Base-by-base conservation (phyloP, 2,329 filamentous ascomycete genomes). In the Westerdykella ornata region DNA sequence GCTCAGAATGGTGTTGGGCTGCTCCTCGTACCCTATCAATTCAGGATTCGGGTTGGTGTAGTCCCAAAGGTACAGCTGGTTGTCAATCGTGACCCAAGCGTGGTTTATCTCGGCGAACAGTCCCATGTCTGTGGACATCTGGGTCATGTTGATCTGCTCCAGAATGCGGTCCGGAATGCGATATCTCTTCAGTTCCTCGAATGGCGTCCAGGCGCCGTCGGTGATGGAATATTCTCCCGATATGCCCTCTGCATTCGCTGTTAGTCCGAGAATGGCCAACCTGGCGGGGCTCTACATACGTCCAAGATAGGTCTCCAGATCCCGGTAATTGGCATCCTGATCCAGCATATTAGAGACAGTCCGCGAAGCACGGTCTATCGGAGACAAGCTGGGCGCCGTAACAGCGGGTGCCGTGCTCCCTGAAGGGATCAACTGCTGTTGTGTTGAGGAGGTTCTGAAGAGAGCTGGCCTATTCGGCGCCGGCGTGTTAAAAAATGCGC, bases 51-150 rank as follows among this genome's bases (percentile, higher is more conserved):
- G 81, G 62, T 88, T 79, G 5, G 88, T 95, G 65, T 96, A 98
- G 68, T 98, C 90, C 94, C 94, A 98, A 13, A 98, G 75, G 63
- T 96, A 98, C 34, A 98, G 74, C 47, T 87, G 86, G 69, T 94
- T 96, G 70, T 98, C 92, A 62, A 98, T 92, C 17, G 86, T 81
- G 41, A 95, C 85, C 85, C 89, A 98, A 20, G 90, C 92, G 67
- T 97, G 88, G 58, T 90, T 89, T 58, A 98, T 77, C 67, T 94
- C 86, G 14, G 92, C 86, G 66, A 98, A 97, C 26, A 98, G 73
- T 8, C 94, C 94, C 85, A 98, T 94, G 58, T 81, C 79, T n/a
- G 89, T 95, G 44, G 84, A 83, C 17, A 96, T 81, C 60, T 94
- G 82, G 43, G 86, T 85, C 38, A 80, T 75, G 55, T 98, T 94